Percentiles rank a stretch among this genome's conserved stretches.
phyloP scores from a whole-genome alignment of 2,329 filamentous ascomycete genomes.

The Ciborinia camelliae region DNA sequence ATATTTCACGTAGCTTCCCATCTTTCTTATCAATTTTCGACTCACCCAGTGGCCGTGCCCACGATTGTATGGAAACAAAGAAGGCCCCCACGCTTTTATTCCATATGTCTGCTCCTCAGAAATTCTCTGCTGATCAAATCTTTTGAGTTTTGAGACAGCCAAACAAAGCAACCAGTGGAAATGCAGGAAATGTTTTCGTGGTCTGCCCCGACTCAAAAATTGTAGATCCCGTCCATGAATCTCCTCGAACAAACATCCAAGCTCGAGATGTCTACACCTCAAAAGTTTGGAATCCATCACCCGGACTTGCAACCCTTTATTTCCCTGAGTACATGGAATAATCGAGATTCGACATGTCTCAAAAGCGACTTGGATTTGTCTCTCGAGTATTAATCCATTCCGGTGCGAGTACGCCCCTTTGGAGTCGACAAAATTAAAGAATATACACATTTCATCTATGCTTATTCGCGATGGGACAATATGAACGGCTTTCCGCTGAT shows the following conservation, averaged over 20 bases:
- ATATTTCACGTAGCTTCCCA: no score
- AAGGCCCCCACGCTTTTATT: neutral
- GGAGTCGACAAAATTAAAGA: no score
- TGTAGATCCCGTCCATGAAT: neutral
- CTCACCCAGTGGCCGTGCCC: no score
- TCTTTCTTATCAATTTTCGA: neutral
- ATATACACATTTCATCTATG: neutral
- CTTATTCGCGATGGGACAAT: neutral
- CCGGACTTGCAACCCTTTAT: neutral
- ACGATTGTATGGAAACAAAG: no score
- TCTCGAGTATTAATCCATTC: neutral
- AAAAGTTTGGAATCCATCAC: neutral
- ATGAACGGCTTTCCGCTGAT: neutral
- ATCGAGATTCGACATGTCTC: neutral
- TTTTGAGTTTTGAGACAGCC: neutral
- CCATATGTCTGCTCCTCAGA: neutral
- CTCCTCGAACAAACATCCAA: neutral
- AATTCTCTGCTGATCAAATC: neutral
- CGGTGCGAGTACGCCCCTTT: neutral
- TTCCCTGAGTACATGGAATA: rapidly evolving
- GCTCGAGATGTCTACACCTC: no score
- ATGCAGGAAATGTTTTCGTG: neutral
- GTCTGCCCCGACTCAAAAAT: neutral
- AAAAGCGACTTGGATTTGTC: neutral
- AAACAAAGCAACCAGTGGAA: neutral